Conservation (phyloP, 768 basidiomycete genomes). For the Filobasidium floriforme region DNA sequence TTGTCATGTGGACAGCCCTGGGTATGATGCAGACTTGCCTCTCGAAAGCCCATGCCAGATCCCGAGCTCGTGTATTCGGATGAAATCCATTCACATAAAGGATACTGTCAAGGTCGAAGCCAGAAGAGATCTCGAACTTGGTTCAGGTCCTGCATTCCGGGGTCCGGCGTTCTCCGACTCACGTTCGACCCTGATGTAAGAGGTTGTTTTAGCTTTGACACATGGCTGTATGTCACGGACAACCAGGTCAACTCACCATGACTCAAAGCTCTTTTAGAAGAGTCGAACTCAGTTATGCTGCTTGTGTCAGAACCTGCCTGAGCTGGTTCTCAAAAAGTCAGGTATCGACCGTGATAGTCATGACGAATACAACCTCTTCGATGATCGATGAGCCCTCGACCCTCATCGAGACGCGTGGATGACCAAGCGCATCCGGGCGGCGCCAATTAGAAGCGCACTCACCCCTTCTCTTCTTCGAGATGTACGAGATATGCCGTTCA, state of each 20-base stretch:
- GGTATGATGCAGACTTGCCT: constrained; percentile 49
- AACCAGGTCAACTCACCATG: not conserved
- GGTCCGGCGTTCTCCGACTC: not conserved
- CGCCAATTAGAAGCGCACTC: not conserved
- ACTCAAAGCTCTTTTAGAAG: too few relatives aligned
- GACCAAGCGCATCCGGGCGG: not conserved
- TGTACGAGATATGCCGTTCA: not conserved
- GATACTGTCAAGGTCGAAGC: constrained; percentile 25
- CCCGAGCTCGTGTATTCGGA: constrained; percentile 55
- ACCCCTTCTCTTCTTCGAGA: constrained; percentile 1
- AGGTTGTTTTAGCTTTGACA: not conserved
- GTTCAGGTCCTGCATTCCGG: too few relatives aligned
- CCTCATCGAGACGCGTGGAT: too few relatives aligned
- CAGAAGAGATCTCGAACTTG: not conserved
- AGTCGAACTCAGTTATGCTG: too few relatives aligned
- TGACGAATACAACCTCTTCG: not conserved
- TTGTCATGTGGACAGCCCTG: not conserved
- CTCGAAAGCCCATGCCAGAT: constrained; percentile 81
- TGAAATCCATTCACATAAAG: constrained; percentile 42
- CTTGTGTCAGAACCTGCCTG: too few relatives aligned
- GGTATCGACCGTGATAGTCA: too few relatives aligned
- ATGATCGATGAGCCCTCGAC: not conserved
- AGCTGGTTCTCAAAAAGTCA: too few relatives aligned
- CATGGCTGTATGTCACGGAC: not conserved
- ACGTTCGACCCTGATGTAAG: not conserved